Evolutionary conservation across 1,139 yeast genomes (phyloP).

Genomic region (Hemisphaericaspora xylanilytica): DNA sequence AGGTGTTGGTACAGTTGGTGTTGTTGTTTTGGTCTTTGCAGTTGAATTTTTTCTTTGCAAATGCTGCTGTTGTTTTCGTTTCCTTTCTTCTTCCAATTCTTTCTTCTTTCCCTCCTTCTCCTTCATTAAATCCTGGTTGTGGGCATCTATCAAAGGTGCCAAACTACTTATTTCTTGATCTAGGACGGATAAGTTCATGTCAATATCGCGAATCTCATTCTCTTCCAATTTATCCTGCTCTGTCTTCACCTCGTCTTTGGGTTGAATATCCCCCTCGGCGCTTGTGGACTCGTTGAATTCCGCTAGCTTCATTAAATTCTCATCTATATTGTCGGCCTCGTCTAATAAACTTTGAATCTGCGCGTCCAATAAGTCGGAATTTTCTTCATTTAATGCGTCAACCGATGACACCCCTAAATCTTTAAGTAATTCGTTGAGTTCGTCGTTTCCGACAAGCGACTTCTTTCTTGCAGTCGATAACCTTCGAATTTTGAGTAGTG

Average conservation of each 20-base stretch:
- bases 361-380: slow-evolving; percentile 33
- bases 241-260: slow-evolving; percentile 28
- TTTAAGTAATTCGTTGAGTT: slow-evolving; percentile 36
- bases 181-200: slow-evolving; percentile 30
- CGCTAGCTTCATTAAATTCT: slow-evolving; percentile 20
- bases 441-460: slow-evolving; percentile 43
- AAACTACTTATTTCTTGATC: slow-evolving; percentile 43
- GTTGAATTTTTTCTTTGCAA: slow-evolving; percentile 14
- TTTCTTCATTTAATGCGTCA: slow-evolving; percentile 37
- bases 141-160: slow-evolving; percentile 40
- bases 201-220: slow-evolving; percentile 19
- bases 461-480: slow-evolving; percentile 40
- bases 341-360: slow-evolving; percentile 36
- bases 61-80: slow-evolving; percentile 20
- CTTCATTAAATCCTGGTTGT: slow-evolving; percentile 28
- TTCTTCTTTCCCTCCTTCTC: slow-evolving; percentile 24
- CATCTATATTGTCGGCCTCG: slow-evolving; percentile 21
- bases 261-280: slow-evolving; percentile 38
- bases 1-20: slow-evolving; percentile 6
- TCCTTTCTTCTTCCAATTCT: slow-evolving; percentile 23
- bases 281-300: slow-evolving; percentile 30
- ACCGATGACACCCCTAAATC: slow-evolving; percentile 41
- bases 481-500: slow-evolving; percentile 23
- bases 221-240: slow-evolving; percentile 18
- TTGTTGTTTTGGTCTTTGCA: slow-evolving; percentile 5